Conservation (phyloP, 83 land plant genomes). For the Diphasiastrum complanatum region DNA sequence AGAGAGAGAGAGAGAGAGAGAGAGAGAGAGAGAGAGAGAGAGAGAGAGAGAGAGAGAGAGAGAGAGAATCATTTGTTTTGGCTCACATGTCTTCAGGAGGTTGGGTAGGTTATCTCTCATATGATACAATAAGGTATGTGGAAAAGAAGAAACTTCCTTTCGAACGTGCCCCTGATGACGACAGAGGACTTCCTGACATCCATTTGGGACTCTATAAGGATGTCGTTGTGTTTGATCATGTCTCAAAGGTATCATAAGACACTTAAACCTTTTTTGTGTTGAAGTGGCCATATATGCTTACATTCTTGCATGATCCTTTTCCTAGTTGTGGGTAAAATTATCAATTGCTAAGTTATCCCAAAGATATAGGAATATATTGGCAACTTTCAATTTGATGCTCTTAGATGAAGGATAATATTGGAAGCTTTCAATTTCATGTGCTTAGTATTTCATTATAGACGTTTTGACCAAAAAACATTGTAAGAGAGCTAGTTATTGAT, state of each 20-base stretch:
- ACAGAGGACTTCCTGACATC: constrained; percentile 84
- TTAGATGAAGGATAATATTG: no score
- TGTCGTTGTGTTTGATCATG: constrained; percentile 94
- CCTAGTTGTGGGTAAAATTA: no score
- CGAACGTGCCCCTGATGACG: constrained; percentile 74
- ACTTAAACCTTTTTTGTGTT: not conserved
- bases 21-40: no score
- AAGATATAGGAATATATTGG: no score
- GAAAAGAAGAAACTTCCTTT: constrained; percentile 92
- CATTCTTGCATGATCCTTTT: not conserved
- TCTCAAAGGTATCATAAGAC: constrained; percentile 62
- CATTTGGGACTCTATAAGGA: constrained; percentile 91
- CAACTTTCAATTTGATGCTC: no score
- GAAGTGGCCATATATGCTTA: not conserved
- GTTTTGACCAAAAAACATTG: no score
- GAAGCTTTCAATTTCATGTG: constrained; percentile 1
- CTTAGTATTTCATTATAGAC: no score
- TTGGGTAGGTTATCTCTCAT: constrained; percentile 97
- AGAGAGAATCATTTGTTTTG: no score
- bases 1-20: no score
- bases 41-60: no score
- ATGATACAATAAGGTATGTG: constrained; percentile 91
- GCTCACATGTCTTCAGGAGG: constrained; percentile 79
- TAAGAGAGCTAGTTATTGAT: no score
- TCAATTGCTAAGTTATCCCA: no score